Conservation (phyloP, 306 rosid genomes). For the Corylus americana region DNA sequence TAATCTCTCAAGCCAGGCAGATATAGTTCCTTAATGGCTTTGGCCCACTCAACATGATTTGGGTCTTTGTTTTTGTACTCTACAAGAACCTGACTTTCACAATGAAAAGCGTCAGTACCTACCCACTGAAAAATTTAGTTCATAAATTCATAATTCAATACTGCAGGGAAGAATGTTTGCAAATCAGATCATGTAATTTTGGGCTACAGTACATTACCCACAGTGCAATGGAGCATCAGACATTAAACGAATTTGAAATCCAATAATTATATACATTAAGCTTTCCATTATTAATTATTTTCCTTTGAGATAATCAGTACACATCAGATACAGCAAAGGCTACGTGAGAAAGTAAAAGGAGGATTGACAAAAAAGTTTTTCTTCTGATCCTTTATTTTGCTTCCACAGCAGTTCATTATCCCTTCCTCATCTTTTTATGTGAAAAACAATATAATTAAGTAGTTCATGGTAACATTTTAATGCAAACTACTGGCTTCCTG, state of each 20-base stretch:
- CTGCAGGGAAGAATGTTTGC: background rate
- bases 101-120: constrained; percentile 21
- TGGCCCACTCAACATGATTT: constrained; percentile 95
- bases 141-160: background rate
- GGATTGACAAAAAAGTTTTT: background rate
- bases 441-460: constrained; percentile 2
- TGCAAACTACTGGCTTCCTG: constrained; percentile 15
- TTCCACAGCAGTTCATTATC: constrained; percentile 11
- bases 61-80: constrained; percentile 87
- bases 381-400: background rate
- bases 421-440: constrained; percentile 12
- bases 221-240: background rate
- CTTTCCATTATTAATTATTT: constrained; percentile 3
- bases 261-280: background rate
- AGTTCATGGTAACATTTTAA: constrained; percentile 21
- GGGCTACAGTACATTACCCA: background rate
- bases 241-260: background rate
- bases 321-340: background rate
- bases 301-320: background rate
- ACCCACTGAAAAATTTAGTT: constrained; percentile 3
- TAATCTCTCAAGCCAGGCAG: constrained; percentile 91
- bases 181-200: background rate
- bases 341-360: background rate
- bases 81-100: constrained; percentile 73
- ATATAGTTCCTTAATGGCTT: constrained; percentile 93